A percentile compares a stretch with the other conserved stretches of the same genome.
Evolutionary conservation across 2,329 filamentous ascomycete species (phyloP).

Genomic region (Colletotrichum tropicicola): DNA sequence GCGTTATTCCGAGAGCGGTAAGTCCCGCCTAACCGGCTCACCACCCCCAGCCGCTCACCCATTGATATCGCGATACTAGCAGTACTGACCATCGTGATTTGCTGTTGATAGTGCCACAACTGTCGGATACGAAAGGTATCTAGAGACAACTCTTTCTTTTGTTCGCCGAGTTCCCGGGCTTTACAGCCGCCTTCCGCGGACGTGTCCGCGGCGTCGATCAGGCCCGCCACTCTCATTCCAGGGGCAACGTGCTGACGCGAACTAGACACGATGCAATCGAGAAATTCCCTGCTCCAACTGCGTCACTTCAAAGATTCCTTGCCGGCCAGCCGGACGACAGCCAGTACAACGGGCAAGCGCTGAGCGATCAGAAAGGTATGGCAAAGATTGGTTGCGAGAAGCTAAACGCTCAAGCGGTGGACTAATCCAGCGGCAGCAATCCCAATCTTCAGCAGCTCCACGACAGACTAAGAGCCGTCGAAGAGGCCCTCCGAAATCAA

Average conservation of each 20-base stretch:
- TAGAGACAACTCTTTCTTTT: neutral
- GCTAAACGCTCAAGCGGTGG: neutral
- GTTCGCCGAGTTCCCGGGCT: neutral
- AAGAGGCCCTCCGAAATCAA: conserved; percentile 20
- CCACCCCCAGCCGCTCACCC: neutral
- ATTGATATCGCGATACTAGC: neutral
- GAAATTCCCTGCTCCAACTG: conserved; percentile 34
- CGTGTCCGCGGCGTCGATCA: neutral
- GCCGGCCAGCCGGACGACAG: conserved; percentile 26
- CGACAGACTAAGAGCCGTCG: conserved; percentile 24
- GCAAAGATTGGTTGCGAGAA: neutral
- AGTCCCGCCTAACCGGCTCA: neutral
- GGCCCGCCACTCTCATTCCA: neutral
- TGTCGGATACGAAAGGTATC: conserved; percentile 20
- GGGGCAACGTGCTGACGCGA: neutral
- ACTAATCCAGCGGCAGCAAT: neutral
- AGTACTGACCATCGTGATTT: neutral
- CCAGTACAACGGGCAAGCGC: neutral
- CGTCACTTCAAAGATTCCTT: conserved; percentile 32
- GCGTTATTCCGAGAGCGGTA: conserved; percentile 23
- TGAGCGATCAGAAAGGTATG: conserved; percentile 2
- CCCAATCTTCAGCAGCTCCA: conserved; percentile 23
- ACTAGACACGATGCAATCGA: conserved; percentile 32
- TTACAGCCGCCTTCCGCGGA: neutral
- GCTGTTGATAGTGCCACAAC: conserved; percentile 14